phyloP scores from a whole-genome alignment of 305 asterid genomes.

The Nicotiana rustica region DNA sequence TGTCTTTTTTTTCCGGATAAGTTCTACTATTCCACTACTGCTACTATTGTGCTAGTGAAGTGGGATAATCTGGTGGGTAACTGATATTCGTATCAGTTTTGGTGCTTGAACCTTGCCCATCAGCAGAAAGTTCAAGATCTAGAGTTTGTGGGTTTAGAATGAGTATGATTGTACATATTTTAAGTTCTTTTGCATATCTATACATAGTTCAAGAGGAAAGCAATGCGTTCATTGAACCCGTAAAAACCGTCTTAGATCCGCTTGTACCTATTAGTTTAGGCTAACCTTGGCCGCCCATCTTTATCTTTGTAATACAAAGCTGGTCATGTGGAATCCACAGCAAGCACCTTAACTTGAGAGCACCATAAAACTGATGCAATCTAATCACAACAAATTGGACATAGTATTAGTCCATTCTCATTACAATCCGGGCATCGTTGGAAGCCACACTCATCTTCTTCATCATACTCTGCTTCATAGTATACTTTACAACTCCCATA shows the following conservation, averaged over 20 bases:
- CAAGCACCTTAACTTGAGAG: background rate
- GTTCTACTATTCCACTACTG: background rate
- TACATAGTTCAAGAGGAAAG: background rate
- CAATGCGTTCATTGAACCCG: background rate
- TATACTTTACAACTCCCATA: slow-evolving; percentile 87
- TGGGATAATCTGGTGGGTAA: background rate
- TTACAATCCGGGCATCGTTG: slow-evolving; percentile 87
- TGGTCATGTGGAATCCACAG: background rate
- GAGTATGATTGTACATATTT: background rate
- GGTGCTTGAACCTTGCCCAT: slow-evolving; percentile 3
- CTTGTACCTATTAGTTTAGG: background rate
- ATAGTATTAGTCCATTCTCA: slow-evolving; percentile 78
- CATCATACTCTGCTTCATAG: slow-evolving; percentile 55
- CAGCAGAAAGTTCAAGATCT: background rate
- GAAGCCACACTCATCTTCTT: slow-evolving; percentile 63
- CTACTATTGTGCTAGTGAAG: background rate
- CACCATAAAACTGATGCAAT: background rate
- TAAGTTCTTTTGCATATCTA: background rate
- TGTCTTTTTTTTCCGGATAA: background rate
- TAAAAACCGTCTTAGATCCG: background rate
- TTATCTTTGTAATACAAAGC: background rate
- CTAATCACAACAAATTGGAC: slow-evolving; percentile 76
- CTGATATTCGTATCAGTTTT: background rate
- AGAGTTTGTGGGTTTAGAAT: background rate
- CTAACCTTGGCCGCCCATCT: background rate